Conservation (phyloP, 257 asterid species). For the Nicotiana obtusifolia region DNA sequence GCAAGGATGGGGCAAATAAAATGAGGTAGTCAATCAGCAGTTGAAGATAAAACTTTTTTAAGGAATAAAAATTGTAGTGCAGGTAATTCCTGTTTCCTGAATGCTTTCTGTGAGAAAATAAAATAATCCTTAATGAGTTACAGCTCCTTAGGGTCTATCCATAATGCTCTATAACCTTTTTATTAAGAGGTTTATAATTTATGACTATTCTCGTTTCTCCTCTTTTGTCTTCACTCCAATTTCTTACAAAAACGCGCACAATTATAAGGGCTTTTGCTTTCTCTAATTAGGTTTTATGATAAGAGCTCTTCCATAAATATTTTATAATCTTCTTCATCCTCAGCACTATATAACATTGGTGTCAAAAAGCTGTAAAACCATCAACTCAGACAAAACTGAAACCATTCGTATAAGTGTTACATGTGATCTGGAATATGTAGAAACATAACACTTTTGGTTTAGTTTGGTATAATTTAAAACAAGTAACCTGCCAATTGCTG, state of each 20-base stretch:
- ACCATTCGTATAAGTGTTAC: neutral
- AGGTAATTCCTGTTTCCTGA: neutral
- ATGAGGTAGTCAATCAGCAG: slow-evolving; percentile 1
- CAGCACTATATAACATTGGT: neutral
- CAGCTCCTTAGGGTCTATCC: neutral
- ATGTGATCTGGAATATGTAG: neutral
- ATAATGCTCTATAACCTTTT: neutral
- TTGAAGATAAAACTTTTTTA: neutral
- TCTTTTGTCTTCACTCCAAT: neutral
- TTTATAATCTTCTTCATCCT: neutral
- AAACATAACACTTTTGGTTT: neutral
- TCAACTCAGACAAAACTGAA: neutral
- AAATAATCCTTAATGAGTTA: neutral
- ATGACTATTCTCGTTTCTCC: neutral
- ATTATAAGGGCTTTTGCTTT: neutral
- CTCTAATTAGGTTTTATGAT: neutral
- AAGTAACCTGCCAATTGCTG: neutral
- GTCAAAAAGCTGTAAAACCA: neutral
- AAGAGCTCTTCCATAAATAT: neutral
- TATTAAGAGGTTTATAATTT: neutral
- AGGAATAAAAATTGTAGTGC: neutral
- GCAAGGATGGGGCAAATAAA: neutral
- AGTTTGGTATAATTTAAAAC: neutral
- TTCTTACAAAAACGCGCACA: neutral
- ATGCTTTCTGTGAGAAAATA: neutral